Evolutionary conservation across 2,329 filamentous ascomycete species (phyloP), one percentile per base, ranked within the genome.

Genomic region (Colletotrichum shisoi): DNA sequence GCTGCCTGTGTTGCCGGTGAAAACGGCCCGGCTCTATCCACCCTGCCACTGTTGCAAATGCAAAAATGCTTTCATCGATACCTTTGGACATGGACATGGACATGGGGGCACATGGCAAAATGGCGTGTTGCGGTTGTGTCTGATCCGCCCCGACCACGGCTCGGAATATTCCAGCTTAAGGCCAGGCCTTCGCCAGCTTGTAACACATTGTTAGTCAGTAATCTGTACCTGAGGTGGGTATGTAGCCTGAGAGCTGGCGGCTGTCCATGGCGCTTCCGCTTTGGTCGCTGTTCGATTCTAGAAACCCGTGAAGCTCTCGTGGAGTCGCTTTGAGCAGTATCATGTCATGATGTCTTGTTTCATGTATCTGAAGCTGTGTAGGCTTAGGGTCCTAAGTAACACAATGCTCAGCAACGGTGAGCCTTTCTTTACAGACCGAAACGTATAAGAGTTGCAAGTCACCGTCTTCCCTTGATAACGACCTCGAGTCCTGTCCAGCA

Each of bases 1-100:
- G 60, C 52, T 19, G 54, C 64, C 59, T 57, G 52, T 24, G 8
- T 34, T 8, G 45, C 60, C 60, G 54, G 63, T 63, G 60, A 63
- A 27, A 52, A 67, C 31, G 31, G 34, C 40, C 31, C 15, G 34
- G 39, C 5, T 15, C 46, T 53, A 58, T 17, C 64, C 48, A 59
- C 64, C 39, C n/a, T 54, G 45, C 64, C 60, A 59, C 64, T 45
- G 21, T 54, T 53, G n/a, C 34, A 31, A 5, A 42, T 46, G 46
- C 46, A 15, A n/a, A n/a, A n/a, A 21, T 37, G 24, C 46, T 52
- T 31, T 21, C 21, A 39, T 37, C 6, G 24, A 34, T 34, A 62
- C 5, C 24, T 37, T 13, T 61, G 21, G 44, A 19, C 46, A 60
- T 21, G 40, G 40, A 42, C 64, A 49, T 42, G 44, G 46, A 42